Percentiles rank a stretch among this genome's conserved stretches.
These are phyloP conservation scores for Aspergillus novoparasiticus DNA, from an alignment of 2,329 filamentous ascomycete species.

Conservation along the genomic window DNA sequence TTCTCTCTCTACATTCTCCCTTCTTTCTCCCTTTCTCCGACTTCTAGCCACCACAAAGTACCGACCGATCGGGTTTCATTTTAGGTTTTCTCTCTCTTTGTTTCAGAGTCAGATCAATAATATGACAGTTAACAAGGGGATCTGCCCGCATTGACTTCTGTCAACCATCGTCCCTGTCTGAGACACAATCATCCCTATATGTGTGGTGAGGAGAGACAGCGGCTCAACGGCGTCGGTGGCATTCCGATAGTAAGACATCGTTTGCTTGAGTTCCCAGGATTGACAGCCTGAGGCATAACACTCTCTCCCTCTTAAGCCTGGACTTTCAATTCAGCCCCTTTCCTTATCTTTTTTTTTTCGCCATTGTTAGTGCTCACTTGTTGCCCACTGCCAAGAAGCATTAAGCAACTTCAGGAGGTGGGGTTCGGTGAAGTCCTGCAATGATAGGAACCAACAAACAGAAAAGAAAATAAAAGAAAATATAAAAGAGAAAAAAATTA, in stretches of 20 bases:
- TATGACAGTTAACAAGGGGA: background rate
- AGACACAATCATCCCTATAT: background rate
- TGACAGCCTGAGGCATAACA: background rate
- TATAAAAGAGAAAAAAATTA: background rate
- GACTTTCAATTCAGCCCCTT: background rate
- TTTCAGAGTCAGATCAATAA: background rate
- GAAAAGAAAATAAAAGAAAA: background rate
- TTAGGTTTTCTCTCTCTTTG: background rate
- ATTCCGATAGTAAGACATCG: background rate
- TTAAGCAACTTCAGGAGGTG: slow-evolving; percentile 1
- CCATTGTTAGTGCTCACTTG: background rate
- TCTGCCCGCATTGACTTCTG: background rate
- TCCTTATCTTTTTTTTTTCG: background rate
- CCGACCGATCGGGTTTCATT: background rate
- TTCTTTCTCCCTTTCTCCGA: background rate
- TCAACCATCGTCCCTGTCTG: background rate
- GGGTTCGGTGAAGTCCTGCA: background rate
- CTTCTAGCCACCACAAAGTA: background rate
- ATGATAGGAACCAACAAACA: background rate
- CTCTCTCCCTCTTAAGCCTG: background rate
- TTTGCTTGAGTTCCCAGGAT: background rate
- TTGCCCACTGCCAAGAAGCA: slow-evolving; percentile 2
- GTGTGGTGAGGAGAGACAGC: background rate
- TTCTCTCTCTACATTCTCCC: background rate
- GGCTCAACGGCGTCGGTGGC: background rate